phyloP scores from a whole-genome alignment of 2,329 filamentous ascomycete genomes.

The Phoma sp. region DNA sequence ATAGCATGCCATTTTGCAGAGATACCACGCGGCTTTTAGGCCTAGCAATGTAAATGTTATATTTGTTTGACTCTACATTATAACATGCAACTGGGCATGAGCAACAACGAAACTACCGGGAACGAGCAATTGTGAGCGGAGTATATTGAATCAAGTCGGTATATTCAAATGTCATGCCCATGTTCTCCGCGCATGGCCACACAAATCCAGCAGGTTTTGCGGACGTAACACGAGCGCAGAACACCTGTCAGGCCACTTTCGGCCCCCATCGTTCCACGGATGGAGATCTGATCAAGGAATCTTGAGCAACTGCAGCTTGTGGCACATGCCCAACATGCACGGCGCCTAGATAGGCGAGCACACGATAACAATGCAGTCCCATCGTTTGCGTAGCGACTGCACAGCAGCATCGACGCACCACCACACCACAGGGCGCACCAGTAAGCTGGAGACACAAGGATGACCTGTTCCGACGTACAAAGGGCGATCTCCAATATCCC shows the following conservation, averaged over 20 bases:
- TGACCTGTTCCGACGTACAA: neutral
- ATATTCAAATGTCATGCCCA: conserved; percentile 1
- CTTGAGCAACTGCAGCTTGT: conserved; percentile 1
- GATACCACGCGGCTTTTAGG: conserved; percentile 37
- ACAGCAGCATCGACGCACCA: conserved; percentile 2
- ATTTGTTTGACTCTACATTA: conserved; percentile 12
- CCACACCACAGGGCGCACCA: too few species aligned
- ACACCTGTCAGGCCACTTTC: conserved; percentile 15
- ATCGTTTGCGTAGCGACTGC: neutral
- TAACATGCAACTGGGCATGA: too few species aligned
- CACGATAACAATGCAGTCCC: conserved; percentile 7
- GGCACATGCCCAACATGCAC: neutral
- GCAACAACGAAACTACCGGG: too few species aligned
- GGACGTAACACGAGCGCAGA: conserved; percentile 1
- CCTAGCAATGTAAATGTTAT: conserved; percentile 30
- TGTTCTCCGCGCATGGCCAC: conserved; percentile 4
- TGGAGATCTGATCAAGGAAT: conserved; percentile 12
- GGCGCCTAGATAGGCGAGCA: conserved; percentile 1
- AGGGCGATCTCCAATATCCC: conserved; percentile 7
- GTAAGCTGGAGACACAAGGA: conserved; percentile 10
- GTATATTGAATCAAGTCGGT: neutral
- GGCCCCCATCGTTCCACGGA: conserved; percentile 3
- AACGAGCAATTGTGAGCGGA: neutral
- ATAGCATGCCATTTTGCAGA: conserved; percentile 28
- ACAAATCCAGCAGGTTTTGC: conserved; percentile 3